Evolutionary conservation across 2,329 filamentous ascomycete genomes (phyloP).

Genomic region (Fusarium fujikuroi): DNA sequence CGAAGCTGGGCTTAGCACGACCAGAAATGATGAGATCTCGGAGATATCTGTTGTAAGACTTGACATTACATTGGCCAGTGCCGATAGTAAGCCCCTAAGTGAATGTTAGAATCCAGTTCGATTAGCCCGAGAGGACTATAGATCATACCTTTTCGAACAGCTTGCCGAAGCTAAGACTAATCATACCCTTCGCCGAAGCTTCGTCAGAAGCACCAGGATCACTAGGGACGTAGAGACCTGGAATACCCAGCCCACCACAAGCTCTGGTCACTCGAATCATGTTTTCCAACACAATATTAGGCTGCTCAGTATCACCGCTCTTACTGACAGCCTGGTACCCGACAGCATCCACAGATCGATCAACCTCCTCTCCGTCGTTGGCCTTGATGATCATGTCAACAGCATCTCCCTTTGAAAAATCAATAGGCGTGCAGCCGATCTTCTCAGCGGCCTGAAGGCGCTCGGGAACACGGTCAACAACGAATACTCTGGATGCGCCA

Average conservation of each 20-base stretch:
- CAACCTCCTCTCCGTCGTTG: slow-evolving; percentile 71
- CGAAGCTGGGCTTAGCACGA: slow-evolving; percentile 73
- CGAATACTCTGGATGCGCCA: slow-evolving; percentile 69
- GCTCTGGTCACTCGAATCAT: slow-evolving; percentile 71
- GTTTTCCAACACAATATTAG: slow-evolving; percentile 71
- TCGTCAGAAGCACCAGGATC: slow-evolving; percentile 72
- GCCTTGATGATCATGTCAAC: slow-evolving; percentile 69
- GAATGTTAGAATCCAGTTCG: not conserved
- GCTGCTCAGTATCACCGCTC: slow-evolving; percentile 67
- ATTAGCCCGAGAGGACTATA: not conserved
- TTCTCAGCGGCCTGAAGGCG: slow-evolving; percentile 68
- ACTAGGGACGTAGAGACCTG: slow-evolving; percentile 60
- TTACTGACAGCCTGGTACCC: slow-evolving; percentile 71
- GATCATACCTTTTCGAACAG: slow-evolving; percentile 69
- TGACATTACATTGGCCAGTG: slow-evolving; percentile 75
- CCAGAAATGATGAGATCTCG: slow-evolving; percentile 73
- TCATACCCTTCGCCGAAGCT: slow-evolving; percentile 70
- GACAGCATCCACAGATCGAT: slow-evolving; percentile 72
- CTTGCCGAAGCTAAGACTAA: slow-evolving; percentile 73
- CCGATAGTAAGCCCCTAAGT: slow-evolving; percentile 66
- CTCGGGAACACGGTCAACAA: slow-evolving; percentile 71
- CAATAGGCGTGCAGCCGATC: slow-evolving; percentile 69
- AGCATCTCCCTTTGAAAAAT: slow-evolving; percentile 69
- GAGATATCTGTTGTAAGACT: slow-evolving; percentile 73
- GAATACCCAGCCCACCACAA: slow-evolving; percentile 70